These are phyloP conservation scores for Penium margaritaceum DNA, from an alignment of 139 green algal species.

Conservation along the genomic window DNA sequence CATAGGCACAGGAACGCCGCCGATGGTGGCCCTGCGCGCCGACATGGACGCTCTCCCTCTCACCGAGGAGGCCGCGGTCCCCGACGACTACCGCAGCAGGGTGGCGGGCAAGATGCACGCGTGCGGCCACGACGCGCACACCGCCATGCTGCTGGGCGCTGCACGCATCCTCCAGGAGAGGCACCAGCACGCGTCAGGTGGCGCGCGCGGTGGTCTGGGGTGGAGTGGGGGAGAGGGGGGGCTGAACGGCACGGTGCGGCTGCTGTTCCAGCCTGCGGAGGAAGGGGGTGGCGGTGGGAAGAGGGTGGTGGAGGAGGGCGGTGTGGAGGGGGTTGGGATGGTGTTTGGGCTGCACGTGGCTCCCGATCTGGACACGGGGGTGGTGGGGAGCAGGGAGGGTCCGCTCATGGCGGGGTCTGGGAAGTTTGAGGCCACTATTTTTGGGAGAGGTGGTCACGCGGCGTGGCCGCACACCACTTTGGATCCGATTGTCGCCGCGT, in stretches of 20 bases:
- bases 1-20: not conserved
- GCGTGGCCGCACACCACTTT: not conserved
- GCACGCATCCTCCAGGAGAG: constrained; percentile 29
- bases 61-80: not conserved
- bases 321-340: not conserved
- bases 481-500: not conserved
- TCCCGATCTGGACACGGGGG: not conserved
- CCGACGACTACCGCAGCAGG: not conserved
- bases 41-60: constrained; percentile 38
- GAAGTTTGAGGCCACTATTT: not conserved
- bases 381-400: not conserved
- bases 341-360: constrained; percentile 26
- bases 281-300: constrained; percentile 28
- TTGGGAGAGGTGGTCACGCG: not conserved
- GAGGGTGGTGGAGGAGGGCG: constrained; percentile 26
- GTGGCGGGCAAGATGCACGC: constrained; percentile 34
- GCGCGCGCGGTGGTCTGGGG: too few species aligned
- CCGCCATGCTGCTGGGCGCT: constrained; percentile 42
- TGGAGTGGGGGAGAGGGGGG: not conserved
- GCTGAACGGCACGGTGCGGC: constrained; percentile 20
- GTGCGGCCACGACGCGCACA: constrained; percentile 45
- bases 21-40: not conserved
- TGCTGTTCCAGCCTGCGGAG: constrained; percentile 44
- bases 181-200: too few species aligned
- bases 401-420: too few species aligned